Evolutionary conservation across 768 basidiomycete genomes (phyloP).

Genomic region (Rickenella mellea): DNA sequence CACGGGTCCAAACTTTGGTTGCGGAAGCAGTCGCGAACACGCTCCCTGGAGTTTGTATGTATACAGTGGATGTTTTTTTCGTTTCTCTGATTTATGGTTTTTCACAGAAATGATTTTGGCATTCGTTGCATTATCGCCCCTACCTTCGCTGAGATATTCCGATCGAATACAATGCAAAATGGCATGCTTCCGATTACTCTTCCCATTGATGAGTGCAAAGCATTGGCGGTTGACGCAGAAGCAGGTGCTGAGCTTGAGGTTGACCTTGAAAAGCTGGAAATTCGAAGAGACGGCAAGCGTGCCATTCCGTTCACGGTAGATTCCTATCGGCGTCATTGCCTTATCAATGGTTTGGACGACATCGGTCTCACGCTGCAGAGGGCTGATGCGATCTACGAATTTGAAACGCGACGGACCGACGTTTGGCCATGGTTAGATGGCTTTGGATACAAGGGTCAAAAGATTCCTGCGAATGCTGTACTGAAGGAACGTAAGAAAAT

Average conservation of each 20-base stretch:
- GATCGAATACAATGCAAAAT: constrained; percentile 86
- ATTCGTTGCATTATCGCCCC: constrained; percentile 83
- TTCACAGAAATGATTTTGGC: constrained; percentile 72
- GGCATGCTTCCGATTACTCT: constrained; percentile 79
- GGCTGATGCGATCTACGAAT: constrained; percentile 57
- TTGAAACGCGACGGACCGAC: constrained; percentile 70
- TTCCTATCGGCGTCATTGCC: constrained; percentile 84
- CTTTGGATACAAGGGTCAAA: constrained; percentile 77
- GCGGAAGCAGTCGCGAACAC: constrained; percentile 85
- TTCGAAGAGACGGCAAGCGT: constrained; percentile 69
- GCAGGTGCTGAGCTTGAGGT: constrained; percentile 71
- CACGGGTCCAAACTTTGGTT: constrained; percentile 85
- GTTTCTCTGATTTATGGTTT: constrained; percentile 4
- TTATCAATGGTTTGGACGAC: constrained; percentile 94
- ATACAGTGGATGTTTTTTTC: background rate
- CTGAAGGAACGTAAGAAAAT: constrained; percentile 40
- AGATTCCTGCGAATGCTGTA: constrained; percentile 46
- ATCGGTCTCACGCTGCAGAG: constrained; percentile 90
- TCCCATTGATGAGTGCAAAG: constrained; percentile 58
- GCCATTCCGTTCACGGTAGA: constrained; percentile 76
- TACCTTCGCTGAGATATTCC: constrained; percentile 87
- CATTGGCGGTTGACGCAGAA: constrained; percentile 69
- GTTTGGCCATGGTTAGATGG: constrained; percentile 97
- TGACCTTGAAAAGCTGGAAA: constrained; percentile 74
- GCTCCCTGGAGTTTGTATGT: constrained; percentile 81